phyloP scores from a whole-genome alignment of 2,329 filamentous ascomycete species.

The Fusarium succisae region DNA sequence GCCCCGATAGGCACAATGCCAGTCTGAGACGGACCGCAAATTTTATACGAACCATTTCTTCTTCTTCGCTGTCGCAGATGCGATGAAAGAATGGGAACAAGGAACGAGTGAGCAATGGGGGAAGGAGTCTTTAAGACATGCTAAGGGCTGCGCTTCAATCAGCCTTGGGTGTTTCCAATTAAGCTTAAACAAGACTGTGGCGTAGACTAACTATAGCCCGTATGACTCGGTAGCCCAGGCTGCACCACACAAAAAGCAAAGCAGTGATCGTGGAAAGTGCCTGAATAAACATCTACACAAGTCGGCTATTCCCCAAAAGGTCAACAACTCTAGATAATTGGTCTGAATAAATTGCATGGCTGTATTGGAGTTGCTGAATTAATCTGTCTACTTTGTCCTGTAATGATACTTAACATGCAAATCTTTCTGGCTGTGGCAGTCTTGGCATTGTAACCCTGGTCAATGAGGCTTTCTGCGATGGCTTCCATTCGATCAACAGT shows the following conservation, averaged over 20 bases:
- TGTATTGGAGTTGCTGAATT: too few relatives aligned
- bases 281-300: not conserved
- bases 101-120: not conserved
- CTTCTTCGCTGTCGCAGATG: not conserved
- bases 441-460: not conserved
- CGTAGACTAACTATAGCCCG: not conserved
- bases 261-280: too few relatives aligned
- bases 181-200: not conserved
- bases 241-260: too few relatives aligned
- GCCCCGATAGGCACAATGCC: rapidly evolving
- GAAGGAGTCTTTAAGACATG: not conserved
- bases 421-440: rapidly evolving
- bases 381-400: not conserved
- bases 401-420: rapidly evolving
- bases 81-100: not conserved
- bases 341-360: too few relatives aligned
- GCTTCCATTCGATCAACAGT: not conserved
- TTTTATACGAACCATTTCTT: rapidly evolving
- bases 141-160: rapidly evolving
- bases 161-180: not conserved
- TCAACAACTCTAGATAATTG: not conserved
- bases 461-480: not conserved
- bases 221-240: not conserved
- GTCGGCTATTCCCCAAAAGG: rapidly evolving
- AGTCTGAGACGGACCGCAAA: rapidly evolving